Conservation (phyloP, 1,139 yeast genomes). For the Pichia kudriavzevii region DNA sequence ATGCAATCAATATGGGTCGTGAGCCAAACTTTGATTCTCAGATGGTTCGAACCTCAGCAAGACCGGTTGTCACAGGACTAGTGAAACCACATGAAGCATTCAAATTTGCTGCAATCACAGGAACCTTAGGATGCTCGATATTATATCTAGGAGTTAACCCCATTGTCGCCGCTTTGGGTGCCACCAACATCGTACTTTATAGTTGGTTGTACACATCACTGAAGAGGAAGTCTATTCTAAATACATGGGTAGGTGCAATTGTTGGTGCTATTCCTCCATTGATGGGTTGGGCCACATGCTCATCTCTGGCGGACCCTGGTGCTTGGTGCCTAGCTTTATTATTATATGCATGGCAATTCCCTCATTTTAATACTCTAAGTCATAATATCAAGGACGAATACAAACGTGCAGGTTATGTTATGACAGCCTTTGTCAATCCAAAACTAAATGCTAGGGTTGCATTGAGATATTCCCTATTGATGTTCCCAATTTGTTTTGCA, state of each 20-base stretch:
- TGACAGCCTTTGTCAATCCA: constrained; percentile 95
- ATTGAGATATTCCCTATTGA: constrained; percentile 72
- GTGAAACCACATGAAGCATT: constrained; percentile 73
- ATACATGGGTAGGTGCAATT: constrained; percentile 98
- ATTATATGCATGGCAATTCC: constrained; percentile 97
- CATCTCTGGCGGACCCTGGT: constrained; percentile 75
- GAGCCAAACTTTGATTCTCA: constrained; percentile 84
- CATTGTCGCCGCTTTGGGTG: constrained; percentile 72
- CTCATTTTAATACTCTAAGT: constrained; percentile 89
- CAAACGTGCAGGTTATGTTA: constrained; percentile 86
- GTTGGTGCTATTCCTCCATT: constrained; percentile 98
- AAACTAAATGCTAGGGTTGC: constrained; percentile 89
- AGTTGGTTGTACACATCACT: constrained; percentile 88
- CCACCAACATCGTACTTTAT: constrained; percentile 69
- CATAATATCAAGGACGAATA: constrained; percentile 86
- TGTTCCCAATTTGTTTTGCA: constrained; percentile 92
- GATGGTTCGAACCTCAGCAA: constrained; percentile 81
- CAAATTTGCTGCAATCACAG: constrained; percentile 67
- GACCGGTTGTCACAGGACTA: constrained; percentile 87
- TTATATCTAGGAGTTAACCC: constrained; percentile 80
- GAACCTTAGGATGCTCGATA: constrained; percentile 61
- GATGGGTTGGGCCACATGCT: constrained; percentile 99
- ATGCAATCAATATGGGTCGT: constrained; percentile 94
- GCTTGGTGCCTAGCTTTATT: constrained; percentile 92
- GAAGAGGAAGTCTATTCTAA: constrained; percentile 73